These are phyloP conservation scores for Calonectria hawksworthii DNA, from an alignment of 2,329 filamentous ascomycete genomes.

Conservation along the genomic window DNA sequence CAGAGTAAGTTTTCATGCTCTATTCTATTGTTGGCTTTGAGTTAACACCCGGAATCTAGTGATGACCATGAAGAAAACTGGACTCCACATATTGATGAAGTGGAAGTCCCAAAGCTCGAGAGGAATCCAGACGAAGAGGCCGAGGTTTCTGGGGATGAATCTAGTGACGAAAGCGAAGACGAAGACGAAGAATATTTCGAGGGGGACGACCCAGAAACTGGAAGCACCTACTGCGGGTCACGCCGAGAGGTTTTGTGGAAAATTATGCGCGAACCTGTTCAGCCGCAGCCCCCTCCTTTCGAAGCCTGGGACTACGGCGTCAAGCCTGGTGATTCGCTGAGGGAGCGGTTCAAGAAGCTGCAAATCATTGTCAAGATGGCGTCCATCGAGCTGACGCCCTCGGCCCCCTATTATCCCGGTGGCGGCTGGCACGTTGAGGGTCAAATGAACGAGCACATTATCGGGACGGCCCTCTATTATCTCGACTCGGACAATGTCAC, in stretches of 20 bases:
- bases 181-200: constrained; percentile 24
- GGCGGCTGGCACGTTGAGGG: constrained; percentile 45
- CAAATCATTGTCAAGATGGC: constrained; percentile 75
- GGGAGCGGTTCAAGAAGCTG: constrained; percentile 26
- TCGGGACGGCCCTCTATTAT: constrained; percentile 46
- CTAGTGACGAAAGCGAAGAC: constrained; percentile 16
- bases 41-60: not conserved
- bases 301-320: constrained; percentile 53
- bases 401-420: constrained; percentile 39
- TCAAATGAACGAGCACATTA: constrained; percentile 47
- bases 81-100: not conserved
- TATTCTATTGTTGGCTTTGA: constrained; percentile 47
- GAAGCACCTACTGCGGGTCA: not conserved
- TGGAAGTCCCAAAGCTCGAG: constrained; percentile 11
- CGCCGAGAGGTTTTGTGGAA: not conserved
- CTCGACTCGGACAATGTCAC: constrained; percentile 42
- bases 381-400: constrained; percentile 19
- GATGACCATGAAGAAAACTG: constrained; percentile 13
- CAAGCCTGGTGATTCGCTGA: constrained; percentile 17
- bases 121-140: constrained; percentile 5
- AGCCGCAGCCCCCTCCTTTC: constrained; percentile 35
- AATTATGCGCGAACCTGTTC: constrained; percentile 28
- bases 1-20: constrained; percentile 27
- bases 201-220: not conserved
- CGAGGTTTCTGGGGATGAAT: not conserved